Percentiles rank a stretch among this genome's conserved stretches.
phyloP scores from a whole-genome alignment of 495 filamentous ascomycete species.

The Usnea hakonensis region DNA sequence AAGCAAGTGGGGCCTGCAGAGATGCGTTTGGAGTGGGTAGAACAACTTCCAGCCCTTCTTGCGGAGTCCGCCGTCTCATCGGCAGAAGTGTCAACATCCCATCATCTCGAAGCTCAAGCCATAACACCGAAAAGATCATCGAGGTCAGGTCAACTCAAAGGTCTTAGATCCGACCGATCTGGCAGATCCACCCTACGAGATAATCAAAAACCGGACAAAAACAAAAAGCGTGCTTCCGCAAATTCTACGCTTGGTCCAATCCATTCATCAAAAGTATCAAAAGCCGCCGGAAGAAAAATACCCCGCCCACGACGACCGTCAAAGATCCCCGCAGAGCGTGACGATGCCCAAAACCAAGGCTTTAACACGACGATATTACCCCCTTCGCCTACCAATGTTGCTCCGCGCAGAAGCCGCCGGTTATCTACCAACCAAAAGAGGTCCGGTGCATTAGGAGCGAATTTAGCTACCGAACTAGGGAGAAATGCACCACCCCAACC shows the following conservation, averaged over 20 bases:
- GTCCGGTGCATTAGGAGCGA: no score
- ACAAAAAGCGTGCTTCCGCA: slow-evolving; percentile 8
- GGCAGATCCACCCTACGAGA: background rate
- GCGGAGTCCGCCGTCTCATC: background rate
- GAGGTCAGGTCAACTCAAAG: slow-evolving; percentile 7
- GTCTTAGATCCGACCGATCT: slow-evolving; percentile 2
- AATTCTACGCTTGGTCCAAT: slow-evolving; percentile 17
- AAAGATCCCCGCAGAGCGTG: no score
- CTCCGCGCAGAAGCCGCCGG: no score
- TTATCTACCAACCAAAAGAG: no score
- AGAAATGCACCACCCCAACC: no score
- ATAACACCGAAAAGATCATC: slow-evolving; percentile 6
- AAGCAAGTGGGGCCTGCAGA: slow-evolving; percentile 10
- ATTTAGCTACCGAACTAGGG: no score
- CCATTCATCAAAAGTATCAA: slow-evolving; percentile 23
- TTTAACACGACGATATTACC: no score
- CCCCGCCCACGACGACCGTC: slow-evolving; percentile 1
- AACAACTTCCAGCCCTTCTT: slow-evolving; percentile 9
- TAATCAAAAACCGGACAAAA: background rate
- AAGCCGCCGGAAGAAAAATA: slow-evolving; percentile 18
- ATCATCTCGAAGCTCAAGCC: background rate
- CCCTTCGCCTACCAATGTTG: no score
- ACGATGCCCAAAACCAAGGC: no score
- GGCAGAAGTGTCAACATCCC: background rate
- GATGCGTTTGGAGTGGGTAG: slow-evolving; percentile 9